These are phyloP conservation scores for Paraphoma sp. DNA, from an alignment of 2,329 filamentous ascomycete species.

Conservation along the genomic window DNA sequence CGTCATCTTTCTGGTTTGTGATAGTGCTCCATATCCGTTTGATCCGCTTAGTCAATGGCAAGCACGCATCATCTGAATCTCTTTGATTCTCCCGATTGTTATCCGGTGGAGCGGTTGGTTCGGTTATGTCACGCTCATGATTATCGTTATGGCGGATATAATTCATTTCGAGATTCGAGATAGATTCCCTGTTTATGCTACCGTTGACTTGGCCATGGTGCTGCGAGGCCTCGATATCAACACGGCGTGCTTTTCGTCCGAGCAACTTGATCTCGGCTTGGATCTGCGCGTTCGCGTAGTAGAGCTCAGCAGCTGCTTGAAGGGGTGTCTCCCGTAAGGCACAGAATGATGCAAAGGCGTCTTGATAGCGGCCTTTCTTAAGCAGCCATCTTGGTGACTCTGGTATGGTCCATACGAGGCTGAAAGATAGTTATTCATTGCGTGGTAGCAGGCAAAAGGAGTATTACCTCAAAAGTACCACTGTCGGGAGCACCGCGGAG, in stretches of 20 bases:
- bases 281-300: constrained; percentile 2
- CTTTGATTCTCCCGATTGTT: background rate
- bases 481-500: background rate
- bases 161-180: background rate
- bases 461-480: background rate
- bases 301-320: constrained; percentile 3
- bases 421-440: background rate
- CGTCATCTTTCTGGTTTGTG: background rate
- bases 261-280: constrained; percentile 3
- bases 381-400: constrained; percentile 1
- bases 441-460: background rate
- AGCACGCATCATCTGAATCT: background rate
- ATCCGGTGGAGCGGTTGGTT: background rate
- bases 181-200: background rate
- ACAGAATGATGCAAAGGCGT: constrained; percentile 1
- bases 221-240: background rate
- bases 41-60: background rate
- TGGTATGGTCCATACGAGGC: constrained; percentile 1
- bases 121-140: background rate
- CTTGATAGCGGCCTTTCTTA: constrained; percentile 4
- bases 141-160: background rate
- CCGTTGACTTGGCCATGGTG: background rate
- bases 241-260: background rate
- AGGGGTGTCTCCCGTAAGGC: background rate
- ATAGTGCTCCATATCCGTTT: background rate